Conservation (phyloP, 73 alveolate species). For the Durusdinium trenchii region DNA sequence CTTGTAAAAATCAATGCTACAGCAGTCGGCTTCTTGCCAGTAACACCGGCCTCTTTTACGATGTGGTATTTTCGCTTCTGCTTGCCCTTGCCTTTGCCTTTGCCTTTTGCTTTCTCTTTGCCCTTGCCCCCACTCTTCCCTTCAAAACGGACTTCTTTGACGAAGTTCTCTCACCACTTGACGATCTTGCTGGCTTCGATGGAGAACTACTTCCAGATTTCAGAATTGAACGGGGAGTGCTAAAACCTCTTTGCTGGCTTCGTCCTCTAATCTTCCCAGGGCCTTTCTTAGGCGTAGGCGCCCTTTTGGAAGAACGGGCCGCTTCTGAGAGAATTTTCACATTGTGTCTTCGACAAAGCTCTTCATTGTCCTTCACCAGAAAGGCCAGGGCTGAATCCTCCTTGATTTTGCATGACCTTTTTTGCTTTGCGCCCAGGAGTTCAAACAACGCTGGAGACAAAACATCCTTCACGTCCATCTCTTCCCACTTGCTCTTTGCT, state of each 20-base stretch:
- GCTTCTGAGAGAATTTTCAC: slow-evolving; percentile 25
- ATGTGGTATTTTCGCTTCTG: slow-evolving; percentile 18
- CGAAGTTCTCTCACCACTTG: too few relatives aligned
- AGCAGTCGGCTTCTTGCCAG: slow-evolving; percentile 5
- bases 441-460: slow-evolving; percentile 67
- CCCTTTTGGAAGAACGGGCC: too few relatives aligned
- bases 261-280: too few relatives aligned
- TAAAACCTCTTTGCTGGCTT: too few relatives aligned
- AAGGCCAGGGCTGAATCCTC: slow-evolving; percentile 45
- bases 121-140: slow-evolving; percentile 12
- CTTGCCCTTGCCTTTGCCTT: slow-evolving; percentile 42
- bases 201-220: neutral
- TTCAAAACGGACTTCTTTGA: too few relatives aligned
- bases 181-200: neutral
- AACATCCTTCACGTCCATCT: slow-evolving; percentile 79
- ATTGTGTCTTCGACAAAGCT: slow-evolving; percentile 41
- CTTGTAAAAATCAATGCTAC: slow-evolving; percentile 23
- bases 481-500: slow-evolving; percentile 62
- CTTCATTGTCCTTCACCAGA: slow-evolving; percentile 59
- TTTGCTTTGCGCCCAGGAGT: slow-evolving; percentile 47
- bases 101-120: slow-evolving; percentile 43
- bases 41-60: slow-evolving; percentile 3
- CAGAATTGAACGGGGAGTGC: neutral
- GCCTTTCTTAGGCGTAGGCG: too few relatives aligned
- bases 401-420: slow-evolving; percentile 15